Evolutionary conservation across 495 filamentous ascomycete species (phyloP), one percentile per base, ranked within the genome.

Genomic region (Aspergillus biplanus): DNA sequence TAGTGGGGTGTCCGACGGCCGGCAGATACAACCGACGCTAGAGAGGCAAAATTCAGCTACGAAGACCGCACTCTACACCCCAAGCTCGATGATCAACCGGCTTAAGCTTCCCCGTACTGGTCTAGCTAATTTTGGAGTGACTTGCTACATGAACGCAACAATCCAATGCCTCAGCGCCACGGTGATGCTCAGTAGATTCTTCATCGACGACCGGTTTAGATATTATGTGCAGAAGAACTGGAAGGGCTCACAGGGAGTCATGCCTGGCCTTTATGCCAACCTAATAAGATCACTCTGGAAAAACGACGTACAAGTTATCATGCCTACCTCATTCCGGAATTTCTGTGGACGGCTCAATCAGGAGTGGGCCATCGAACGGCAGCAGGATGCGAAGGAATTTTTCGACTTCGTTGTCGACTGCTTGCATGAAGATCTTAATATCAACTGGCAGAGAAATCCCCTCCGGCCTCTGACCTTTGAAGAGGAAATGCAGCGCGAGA

Each of bases 91-190:
- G 47, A 57, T 79, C 35, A 82, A 69, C 63, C 82, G 72, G 37
- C 74, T 82, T 16, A 83, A 86, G 63, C 78, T 89, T 65, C 83
- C 85, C 1, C 80, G 81, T 11, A 94, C 91, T 5, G 96, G 95
- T 2, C 82, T 98, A 7, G 71, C 85, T 46, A 97, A 97, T 67
- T 88, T 90, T 31, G 87, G 89, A 9, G 88, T 89, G 11, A 91
- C 87, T 7, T 99, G 95, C 74, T 99, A 95, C 71, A 92, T 93
- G 85, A 97, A 97, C 77, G 86, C 90, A 13, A 88, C 87, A 5
- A 75, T 99, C 13, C 95, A 99, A 72, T 90, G 87, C 62, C 76
- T 98, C 58, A 88, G 90, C 62, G 89, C 88, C 4, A 95, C 92
- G 1, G 78, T 86, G 21, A 85, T 86, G 21, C 81, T 99, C 61